A percentile compares a stretch with the other conserved stretches of the same genome.
Evolutionary conservation across 495 filamentous ascomycete species (phyloP).

Genomic region (Chaetomium fimeti): DNA sequence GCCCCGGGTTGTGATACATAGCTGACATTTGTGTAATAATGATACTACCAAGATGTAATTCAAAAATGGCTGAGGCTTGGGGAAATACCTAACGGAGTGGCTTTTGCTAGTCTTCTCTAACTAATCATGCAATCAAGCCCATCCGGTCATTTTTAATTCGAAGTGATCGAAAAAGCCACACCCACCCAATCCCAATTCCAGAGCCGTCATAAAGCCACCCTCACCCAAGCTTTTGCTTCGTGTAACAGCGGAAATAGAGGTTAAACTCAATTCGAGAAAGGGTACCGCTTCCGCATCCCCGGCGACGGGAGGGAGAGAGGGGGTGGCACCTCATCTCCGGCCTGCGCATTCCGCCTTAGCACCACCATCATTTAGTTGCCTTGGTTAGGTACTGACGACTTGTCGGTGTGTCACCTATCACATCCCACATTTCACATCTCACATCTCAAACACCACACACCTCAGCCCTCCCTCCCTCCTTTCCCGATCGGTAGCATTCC

Average conservation of each 20-base stretch:
- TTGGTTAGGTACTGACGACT: no score
- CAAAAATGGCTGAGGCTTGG: no score
- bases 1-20: no score
- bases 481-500: no score
- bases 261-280: background rate
- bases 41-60: no score
- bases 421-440: background rate
- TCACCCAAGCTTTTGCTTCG: background rate
- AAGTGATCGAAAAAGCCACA: no score
- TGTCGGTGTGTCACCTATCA: background rate
- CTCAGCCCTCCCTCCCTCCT: background rate
- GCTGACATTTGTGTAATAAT: no score
- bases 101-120: no score
- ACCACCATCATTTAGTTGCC: no score
- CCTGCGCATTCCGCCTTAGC: background rate
- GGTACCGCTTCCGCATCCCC: constrained; percentile 1
- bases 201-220: background rate
- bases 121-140: no score
- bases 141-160: no score
- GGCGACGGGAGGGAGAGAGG: background rate
- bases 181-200: background rate
- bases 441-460: background rate
- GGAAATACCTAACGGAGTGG: no score
- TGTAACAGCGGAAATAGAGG: background rate
- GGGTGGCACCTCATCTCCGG: background rate